Percentiles rank a stretch among this genome's conserved stretches.
These are phyloP conservation scores for Aaosphaeria arxii DNA, from an alignment of 2,329 filamentous ascomycete species.

Conservation along the genomic window DNA sequence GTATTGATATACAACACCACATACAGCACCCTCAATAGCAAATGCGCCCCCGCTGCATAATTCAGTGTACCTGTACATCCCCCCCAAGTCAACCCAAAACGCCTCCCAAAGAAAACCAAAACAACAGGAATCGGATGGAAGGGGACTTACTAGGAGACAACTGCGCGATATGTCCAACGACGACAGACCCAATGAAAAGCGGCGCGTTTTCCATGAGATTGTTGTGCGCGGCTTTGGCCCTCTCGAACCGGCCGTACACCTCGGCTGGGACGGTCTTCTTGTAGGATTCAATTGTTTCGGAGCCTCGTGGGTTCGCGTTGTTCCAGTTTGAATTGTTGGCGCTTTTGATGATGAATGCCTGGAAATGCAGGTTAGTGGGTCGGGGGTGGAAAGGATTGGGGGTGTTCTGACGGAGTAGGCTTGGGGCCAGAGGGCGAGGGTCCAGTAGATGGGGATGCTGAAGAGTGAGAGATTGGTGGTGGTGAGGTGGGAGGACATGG, in stretches of 20 bases:
- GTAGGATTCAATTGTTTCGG: conserved; percentile 21
- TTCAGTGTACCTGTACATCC: conserved; percentile 19
- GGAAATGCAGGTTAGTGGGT: conserved; percentile 1
- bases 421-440: conserved; percentile 18
- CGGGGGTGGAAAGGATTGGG: background rate
- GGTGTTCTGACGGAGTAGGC: conserved; percentile 14
- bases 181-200: conserved; percentile 43
- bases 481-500: too few species aligned
- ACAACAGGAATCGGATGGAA: background rate
- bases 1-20: conserved; percentile 18
- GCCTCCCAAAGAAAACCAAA: background rate
- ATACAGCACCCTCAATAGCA: conserved; percentile 18
- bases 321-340: conserved; percentile 31
- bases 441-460: conserved; percentile 21
- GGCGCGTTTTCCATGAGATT: conserved; percentile 48
- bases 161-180: conserved; percentile 40
- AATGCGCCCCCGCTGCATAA: conserved; percentile 8
- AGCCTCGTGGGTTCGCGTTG: conserved; percentile 41
- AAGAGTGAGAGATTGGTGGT: conserved; percentile 22
- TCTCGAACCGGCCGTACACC: conserved; percentile 40
- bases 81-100: background rate
- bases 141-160: conserved; percentile 14
- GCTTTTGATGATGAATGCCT: conserved; percentile 4
- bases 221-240: conserved; percentile 43
- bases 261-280: conserved; percentile 29